Evolutionary conservation across 441 rosid genomes (phyloP), one percentile per base, ranked within the genome.

Genomic region (Populus hybrid): DNA sequence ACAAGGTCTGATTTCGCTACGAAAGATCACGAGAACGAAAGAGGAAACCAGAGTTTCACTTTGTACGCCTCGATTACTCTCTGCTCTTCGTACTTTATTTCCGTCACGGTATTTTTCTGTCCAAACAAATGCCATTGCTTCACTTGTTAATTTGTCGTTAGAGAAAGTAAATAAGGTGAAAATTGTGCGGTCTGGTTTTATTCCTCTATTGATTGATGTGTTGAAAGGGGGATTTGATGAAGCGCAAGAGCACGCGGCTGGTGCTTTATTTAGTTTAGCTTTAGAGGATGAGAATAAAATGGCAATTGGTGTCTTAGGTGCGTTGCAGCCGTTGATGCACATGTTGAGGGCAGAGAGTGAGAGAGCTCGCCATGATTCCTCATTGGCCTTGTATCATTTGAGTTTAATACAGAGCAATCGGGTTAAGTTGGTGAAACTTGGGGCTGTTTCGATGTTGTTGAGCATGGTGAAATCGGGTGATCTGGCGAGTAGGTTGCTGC

Each of bases 231-330:
- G 97, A 24, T 86, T 86, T 3, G 72, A 70, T 1, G 98, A 95
- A 73, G 87, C 93, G 10, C 92, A 89, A 74, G 98, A 93, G 72
- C 97, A 95, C 79, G 97, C 95, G 20, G 87, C 88, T 12, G 97
- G 95, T 69, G 95, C 91, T 2, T 82, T 93, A n/a, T 95, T 92
- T 80, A 91, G 97, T 75, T 78, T 93, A 70, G 89, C 98, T 14
- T 79, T 93, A 0, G 97, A 92, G 3, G 95, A 93, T 67, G 85
- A 88, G 65, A 95, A 92, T 83, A 93, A 90, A 85, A 89, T 90
- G 54, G 98, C 97, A 57, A 91, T 95, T 8, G 99, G 98, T 0
- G 98, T 90, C 0, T 80, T 93, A 36, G 99, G 99, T 10, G 98
- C 90, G 6, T 78, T 95, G 77, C 90, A 86, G 69, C 98, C 99